phyloP scores from a whole-genome alignment of 768 basidiomycete genomes.

The Russula sp. region DNA sequence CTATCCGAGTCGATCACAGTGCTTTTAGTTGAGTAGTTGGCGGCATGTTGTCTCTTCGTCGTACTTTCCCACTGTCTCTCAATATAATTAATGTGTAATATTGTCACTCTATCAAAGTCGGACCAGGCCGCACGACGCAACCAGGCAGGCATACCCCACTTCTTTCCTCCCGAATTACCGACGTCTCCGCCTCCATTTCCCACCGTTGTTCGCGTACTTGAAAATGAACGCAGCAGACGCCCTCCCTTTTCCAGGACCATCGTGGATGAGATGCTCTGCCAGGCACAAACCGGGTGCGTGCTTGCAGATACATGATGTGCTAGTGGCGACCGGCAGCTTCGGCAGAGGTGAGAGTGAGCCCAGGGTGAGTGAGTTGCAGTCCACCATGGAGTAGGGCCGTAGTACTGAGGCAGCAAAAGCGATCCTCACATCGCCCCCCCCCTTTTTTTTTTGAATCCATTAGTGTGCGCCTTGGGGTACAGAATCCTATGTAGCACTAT shows the following conservation, averaged over 20 bases:
- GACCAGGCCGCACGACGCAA: no score
- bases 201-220: conserved; percentile 35
- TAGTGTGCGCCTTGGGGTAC: no score
- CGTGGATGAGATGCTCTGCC: conserved; percentile 66
- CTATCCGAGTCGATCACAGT: neutral
- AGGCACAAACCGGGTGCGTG: conserved; percentile 82
- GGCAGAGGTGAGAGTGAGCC: conserved; percentile 81
- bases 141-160: no score
- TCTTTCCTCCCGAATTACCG: no score
- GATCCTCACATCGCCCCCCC: conserved; percentile 30
- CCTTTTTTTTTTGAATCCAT: no score
- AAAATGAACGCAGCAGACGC: conserved; percentile 88
- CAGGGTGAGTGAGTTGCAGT: conserved; percentile 79
- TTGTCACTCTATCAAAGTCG: no score
- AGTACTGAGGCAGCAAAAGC: conserved; percentile 59
- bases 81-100: no score
- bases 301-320: conserved; percentile 93
- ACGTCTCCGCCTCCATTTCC: no score
- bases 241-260: conserved; percentile 86
- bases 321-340: conserved; percentile 89
- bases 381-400: conserved; percentile 98
- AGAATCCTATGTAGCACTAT: no score
- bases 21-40: no score
- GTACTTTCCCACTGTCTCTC: no score
- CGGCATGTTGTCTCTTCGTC: no score